Base-by-base conservation (phyloP, 768 basidiomycete genomes). In the Hypholoma fasciculare region DNA sequence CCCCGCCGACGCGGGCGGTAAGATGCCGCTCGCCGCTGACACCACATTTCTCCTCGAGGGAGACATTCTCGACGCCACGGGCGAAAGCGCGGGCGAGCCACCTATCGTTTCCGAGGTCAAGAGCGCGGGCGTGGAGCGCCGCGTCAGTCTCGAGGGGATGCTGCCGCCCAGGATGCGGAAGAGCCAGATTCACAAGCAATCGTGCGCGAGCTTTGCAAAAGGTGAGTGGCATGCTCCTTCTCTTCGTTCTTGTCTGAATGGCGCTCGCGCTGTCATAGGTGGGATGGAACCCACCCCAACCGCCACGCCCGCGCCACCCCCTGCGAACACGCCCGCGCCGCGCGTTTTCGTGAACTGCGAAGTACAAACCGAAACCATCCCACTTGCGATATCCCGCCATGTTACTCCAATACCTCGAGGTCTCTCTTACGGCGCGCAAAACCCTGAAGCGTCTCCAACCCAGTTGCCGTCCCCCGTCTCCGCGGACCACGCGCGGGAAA, bases 11-110 rank as follows among this genome's bases (percentile, higher is more conserved):
- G 57, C 52, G 38, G 64, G 63, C 40, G 65, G 62, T 36, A 34
- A 47, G 46, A 61, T 60, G 52, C 56, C 61, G 26, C 59, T 63
- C 40, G 66, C 72, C 71, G 79, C 82, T 57, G 85, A 87, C 57
- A 78, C 76, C 58, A 73, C 85, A 1, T 77, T 89, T 63, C 67
- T 87, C 40, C 77, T 89, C 61, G 84, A 86, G 63, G 87, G 80
- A 14, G 79, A 82, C 71, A 60, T 81, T 38, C 71, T 67, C 38
- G 64, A 72, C 73, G 13, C 77, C 78, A 6, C 54, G 42, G 12
- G 49, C 54, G 27, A 49, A 60, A 44, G 54, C 64, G 36, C 44
- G 46, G 1, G 40, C 34, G 26, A 48, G 44, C 26, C 47, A 23
- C 52, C 47, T 34, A 34, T 34, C 6, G 30, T 34, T 34, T 34